A percentile compares a stretch with the other conserved stretches of the same genome.
phyloP scores from a whole-genome alignment of 371 early-diverging fungal genomes.

The Haplosporangium sp. region DNA sequence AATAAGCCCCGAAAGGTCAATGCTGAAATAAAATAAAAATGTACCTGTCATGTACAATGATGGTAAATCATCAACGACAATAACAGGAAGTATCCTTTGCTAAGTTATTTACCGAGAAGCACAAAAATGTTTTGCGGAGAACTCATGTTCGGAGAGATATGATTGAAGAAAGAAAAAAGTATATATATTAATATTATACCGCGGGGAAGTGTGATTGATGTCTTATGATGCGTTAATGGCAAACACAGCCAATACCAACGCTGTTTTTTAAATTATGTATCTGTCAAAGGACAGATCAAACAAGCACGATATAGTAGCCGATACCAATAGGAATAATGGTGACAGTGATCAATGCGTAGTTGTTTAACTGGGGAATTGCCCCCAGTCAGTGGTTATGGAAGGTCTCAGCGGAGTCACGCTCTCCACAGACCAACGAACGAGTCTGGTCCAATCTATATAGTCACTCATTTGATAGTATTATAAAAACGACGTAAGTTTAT shows the following conservation, averaged over 20 bases:
- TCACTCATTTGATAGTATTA: background rate
- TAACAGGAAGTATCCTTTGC: background rate
- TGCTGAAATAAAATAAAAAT: background rate
- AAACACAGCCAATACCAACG: background rate
- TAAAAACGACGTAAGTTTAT: background rate
- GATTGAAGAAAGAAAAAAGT: no score
- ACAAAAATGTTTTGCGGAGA: background rate
- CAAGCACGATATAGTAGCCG: background rate
- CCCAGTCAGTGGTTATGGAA: background rate
- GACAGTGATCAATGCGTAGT: background rate
- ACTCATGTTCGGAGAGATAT: background rate
- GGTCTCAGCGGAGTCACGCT: conserved; percentile 1
- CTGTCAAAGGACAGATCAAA: background rate
- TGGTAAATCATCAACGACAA: background rate
- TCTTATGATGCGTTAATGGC: background rate
- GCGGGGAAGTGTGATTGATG: background rate
- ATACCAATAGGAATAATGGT: conserved; percentile 2
- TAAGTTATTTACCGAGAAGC: background rate
- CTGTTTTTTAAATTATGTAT: background rate
- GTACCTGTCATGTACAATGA: no score
- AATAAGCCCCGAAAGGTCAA: background rate
- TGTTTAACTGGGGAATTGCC: no score
- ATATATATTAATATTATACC: background rate
- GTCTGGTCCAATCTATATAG: background rate
- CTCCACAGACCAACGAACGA: background rate